phyloP scores from a whole-genome alignment of 2,329 filamentous ascomycete species.

The Lasiodiplodia gonubiensis region DNA sequence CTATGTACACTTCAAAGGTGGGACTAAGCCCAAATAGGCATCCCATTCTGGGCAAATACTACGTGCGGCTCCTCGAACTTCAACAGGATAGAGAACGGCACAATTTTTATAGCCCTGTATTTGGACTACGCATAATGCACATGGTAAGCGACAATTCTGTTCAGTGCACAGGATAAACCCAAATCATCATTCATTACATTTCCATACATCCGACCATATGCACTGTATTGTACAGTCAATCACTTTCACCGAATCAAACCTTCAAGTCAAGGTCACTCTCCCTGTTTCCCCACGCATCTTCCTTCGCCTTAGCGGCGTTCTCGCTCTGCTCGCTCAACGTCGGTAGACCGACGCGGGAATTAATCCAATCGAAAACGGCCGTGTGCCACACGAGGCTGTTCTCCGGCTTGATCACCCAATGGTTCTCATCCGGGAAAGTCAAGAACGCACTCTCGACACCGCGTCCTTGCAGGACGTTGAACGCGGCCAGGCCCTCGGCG shows the following conservation, averaged over 20 bases:
- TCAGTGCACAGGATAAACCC: too few relatives aligned
- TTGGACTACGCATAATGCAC: too few relatives aligned
- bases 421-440: slow-evolving; percentile 80
- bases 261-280: slow-evolving; percentile 25
- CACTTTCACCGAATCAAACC: neutral
- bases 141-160: too few relatives aligned
- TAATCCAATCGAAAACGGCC: slow-evolving; percentile 80
- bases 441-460: slow-evolving; percentile 78
- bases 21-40: too few relatives aligned
- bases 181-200: neutral
- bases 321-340: slow-evolving; percentile 42
- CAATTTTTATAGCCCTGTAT: too few relatives aligned
- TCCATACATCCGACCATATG: neutral
- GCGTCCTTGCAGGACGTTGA: slow-evolving; percentile 80
- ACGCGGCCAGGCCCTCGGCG: slow-evolving; percentile 81
- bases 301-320: slow-evolving; percentile 28
- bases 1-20: too few relatives aligned
- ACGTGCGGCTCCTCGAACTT: too few relatives aligned
- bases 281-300: slow-evolving; percentile 18
- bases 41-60: too few relatives aligned
- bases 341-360: slow-evolving; percentile 61
- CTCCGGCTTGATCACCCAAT: slow-evolving; percentile 85
- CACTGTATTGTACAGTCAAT: neutral
- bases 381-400: slow-evolving; percentile 90
- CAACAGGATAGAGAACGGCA: too few relatives aligned